phyloP scores from a whole-genome alignment of 2,329 filamentous ascomycete species.

The Curvularia lunata region DNA sequence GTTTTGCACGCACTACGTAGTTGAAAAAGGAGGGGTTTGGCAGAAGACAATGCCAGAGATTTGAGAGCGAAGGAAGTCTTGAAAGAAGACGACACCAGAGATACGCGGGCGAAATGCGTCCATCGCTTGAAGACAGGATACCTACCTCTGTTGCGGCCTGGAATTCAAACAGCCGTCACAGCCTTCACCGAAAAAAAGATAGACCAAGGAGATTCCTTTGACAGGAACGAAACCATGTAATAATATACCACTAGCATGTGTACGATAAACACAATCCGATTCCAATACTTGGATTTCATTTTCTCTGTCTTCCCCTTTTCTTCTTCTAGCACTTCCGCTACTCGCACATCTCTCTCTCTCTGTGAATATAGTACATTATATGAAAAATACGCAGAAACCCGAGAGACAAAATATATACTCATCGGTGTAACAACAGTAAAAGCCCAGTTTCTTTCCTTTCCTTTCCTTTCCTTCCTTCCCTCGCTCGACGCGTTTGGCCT shows the following conservation, averaged over 20 bases:
- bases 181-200: no score
- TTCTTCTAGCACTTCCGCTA: neutral
- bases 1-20: no score
- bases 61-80: no score
- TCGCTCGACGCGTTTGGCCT: neutral
- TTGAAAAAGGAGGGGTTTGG: no score
- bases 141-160: no score
- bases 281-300: neutral
- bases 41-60: no score
- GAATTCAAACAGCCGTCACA: no score
- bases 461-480: neutral
- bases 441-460: neutral
- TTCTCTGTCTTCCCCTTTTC: neutral
- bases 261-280: no score
- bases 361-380: slow-evolving; percentile 1
- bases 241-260: neutral
- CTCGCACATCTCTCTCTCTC: neutral
- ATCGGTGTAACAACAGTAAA: neutral
- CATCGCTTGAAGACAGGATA: no score
- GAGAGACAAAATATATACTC: neutral
- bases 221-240: neutral
- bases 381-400: neutral
- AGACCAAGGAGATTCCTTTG: no score
- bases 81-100: no score
- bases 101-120: no score